Evolutionary conservation across 129 eudicot species (phyloP).

Genomic region (Chrysanthemum lavandulifolium): DNA sequence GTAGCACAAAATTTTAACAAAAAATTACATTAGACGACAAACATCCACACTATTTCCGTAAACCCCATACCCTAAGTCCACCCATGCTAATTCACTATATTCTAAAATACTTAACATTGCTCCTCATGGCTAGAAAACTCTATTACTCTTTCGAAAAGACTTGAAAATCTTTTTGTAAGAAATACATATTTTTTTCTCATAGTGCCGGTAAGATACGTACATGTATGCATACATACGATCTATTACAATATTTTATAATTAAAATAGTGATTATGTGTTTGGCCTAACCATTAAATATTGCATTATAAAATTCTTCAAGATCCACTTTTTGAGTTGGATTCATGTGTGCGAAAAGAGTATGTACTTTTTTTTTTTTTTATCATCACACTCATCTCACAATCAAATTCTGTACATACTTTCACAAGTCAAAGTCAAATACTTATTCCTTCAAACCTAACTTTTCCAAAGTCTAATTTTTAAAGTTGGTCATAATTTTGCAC

Average conservation of each 20-base stretch:
- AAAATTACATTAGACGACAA: too few relatives aligned
- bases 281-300: slow-evolving; percentile 23
- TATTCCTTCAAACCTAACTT: slow-evolving; percentile 27
- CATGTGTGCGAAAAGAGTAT: slow-evolving; percentile 28
- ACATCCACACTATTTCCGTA: too few relatives aligned
- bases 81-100: too few relatives aligned
- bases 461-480: background rate
- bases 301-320: slow-evolving; percentile 29
- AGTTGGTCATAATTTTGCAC: background rate
- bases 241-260: background rate
- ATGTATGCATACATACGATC: background rate
- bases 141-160: too few relatives aligned
- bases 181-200: too few relatives aligned
- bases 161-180: too few relatives aligned
- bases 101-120: too few relatives aligned
- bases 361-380: slow-evolving; percentile 19
- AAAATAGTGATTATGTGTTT: slow-evolving; percentile 7
- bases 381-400: slow-evolving; percentile 20
- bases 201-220: too few relatives aligned
- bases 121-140: too few relatives aligned
- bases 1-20: too few relatives aligned
- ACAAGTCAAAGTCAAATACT: slow-evolving; percentile 28
- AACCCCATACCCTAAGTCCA: too few relatives aligned
- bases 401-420: slow-evolving; percentile 9
- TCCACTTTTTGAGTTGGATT: slow-evolving; percentile 38